phyloP scores from a whole-genome alignment of 768 basidiomycete species.

The Trametes cingulata region DNA sequence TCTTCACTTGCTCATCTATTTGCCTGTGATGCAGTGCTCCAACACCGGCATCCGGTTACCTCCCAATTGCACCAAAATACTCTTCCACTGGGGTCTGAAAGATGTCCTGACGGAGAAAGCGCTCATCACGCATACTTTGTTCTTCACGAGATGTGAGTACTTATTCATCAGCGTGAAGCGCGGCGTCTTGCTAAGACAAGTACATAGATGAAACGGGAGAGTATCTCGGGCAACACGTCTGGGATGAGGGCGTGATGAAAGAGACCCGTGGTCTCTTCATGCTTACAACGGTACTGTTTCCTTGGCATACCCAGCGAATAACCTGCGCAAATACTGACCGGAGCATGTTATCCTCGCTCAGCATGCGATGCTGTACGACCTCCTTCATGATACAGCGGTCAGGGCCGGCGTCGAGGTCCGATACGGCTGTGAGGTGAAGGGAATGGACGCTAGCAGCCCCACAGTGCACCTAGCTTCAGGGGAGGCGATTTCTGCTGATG shows the following conservation, averaged over 20 bases:
- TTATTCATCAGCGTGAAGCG: too few species aligned
- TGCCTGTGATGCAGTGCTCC: too few species aligned
- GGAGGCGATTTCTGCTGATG: slow-evolving; percentile 30
- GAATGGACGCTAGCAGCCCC: slow-evolving; percentile 22
- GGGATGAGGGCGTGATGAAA: slow-evolving; percentile 32
- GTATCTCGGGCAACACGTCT: slow-evolving; percentile 32
- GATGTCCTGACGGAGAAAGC: slow-evolving; percentile 27
- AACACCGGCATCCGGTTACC: slow-evolving; percentile 34
- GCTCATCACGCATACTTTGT: slow-evolving; percentile 23
- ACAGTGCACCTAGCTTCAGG: slow-evolving; percentile 32
- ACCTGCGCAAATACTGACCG: background rate
- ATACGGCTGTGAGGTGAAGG: slow-evolving; percentile 29
- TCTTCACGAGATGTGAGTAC: slow-evolving; percentile 29
- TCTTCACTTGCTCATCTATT: too few species aligned
- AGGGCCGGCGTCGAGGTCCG: slow-evolving; percentile 31
- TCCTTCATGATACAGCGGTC: slow-evolving; percentile 34
- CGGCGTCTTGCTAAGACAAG: too few species aligned
- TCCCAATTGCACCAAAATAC: slow-evolving; percentile 39
- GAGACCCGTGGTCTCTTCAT: slow-evolving; percentile 35
- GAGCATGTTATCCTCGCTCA: too few species aligned
- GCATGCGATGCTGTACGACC: slow-evolving; percentile 35
- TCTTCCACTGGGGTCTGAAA: slow-evolving; percentile 38
- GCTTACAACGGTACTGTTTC: slow-evolving; percentile 26
- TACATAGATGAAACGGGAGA: slow-evolving; percentile 30
- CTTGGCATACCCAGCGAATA: too few species aligned